Evolutionary conservation across 1,139 yeast genomes (phyloP).

Genomic region (Scheffersomyces titani): DNA sequence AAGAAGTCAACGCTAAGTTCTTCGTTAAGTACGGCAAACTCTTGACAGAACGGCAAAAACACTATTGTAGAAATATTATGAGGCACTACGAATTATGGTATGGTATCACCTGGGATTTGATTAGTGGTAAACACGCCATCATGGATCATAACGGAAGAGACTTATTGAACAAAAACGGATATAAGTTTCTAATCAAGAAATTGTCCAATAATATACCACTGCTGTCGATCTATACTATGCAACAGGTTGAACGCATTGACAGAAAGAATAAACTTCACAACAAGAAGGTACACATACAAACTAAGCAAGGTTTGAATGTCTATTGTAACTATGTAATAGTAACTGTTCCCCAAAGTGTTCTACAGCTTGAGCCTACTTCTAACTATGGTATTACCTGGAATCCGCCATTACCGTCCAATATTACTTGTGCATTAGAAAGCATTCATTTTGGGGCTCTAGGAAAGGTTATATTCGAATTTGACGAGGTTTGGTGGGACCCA

Average conservation of each 20-base stretch:
- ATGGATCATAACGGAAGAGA: constrained; percentile 77
- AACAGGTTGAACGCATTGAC: constrained; percentile 49
- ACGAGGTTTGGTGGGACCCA: constrained; percentile 63
- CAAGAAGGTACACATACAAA: constrained; percentile 15
- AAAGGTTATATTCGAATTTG: constrained; percentile 75
- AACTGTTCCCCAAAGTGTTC: constrained; percentile 74
- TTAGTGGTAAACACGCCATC: constrained; percentile 67
- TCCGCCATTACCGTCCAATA: constrained; percentile 55
- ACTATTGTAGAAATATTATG: constrained; percentile 49
- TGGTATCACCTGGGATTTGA: constrained; percentile 65
- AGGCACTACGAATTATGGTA: constrained; percentile 75
- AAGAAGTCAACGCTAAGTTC: constrained; percentile 48
- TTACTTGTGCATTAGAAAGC: constrained; percentile 45
- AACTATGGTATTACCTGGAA: constrained; percentile 54
- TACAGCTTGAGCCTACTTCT: constrained; percentile 40
- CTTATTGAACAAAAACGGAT: constrained; percentile 63
- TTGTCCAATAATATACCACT: constrained; percentile 42
- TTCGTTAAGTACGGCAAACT: constrained; percentile 46
- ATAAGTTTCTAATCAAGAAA: constrained; percentile 50
- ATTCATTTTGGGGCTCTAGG: constrained; percentile 76
- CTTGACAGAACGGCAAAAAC: constrained; percentile 53
- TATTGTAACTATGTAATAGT: constrained; percentile 59
- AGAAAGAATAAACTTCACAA: constrained; percentile 17
- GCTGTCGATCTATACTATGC: constrained; percentile 39
- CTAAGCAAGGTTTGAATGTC: constrained; percentile 18